Conservation (phyloP, 352 stramenopile genomes). For the Pythium apleroticum region DNA sequence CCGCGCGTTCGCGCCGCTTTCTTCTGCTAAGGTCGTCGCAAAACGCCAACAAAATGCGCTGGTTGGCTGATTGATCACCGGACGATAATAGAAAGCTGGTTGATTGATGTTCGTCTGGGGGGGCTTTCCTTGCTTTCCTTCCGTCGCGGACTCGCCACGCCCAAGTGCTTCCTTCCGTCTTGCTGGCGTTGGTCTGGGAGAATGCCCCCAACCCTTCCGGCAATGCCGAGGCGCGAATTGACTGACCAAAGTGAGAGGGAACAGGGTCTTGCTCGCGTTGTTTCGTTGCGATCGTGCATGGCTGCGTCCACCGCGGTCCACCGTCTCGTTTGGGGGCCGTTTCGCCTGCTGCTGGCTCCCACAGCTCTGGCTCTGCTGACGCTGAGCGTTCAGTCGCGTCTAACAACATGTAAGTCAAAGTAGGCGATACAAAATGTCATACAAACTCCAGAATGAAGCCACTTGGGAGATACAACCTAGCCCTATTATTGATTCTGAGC, state of each 20-base stretch:
- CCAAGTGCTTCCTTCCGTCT: background rate
- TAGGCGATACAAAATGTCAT: background rate
- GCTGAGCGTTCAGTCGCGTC: background rate
- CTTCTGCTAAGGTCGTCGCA: conserved; percentile 2
- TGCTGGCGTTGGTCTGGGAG: background rate
- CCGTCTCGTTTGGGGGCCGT: conserved; percentile 2
- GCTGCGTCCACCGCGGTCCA: background rate
- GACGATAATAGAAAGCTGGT: background rate
- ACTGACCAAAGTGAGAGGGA: conserved; percentile 2
- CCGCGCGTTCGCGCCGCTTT: background rate
- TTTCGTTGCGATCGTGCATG: conserved; percentile 1
- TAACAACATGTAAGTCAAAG: background rate
- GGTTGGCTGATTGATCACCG: background rate
- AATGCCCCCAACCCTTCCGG: background rate
- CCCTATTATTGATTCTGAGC: background rate
- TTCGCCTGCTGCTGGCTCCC: conserved; percentile 5
- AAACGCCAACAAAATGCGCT: background rate
- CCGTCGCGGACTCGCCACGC: conserved; percentile 1
- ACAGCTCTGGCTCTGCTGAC: conserved; percentile 1
- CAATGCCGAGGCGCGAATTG: conserved; percentile 1
- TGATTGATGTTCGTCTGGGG: background rate
- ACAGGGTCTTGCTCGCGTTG: background rate
- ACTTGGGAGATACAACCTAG: background rate
- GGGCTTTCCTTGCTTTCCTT: background rate
- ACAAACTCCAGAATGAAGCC: background rate